Conservation (phyloP, 1,284 basidiomycete species). For the Irpex sp. region DNA sequence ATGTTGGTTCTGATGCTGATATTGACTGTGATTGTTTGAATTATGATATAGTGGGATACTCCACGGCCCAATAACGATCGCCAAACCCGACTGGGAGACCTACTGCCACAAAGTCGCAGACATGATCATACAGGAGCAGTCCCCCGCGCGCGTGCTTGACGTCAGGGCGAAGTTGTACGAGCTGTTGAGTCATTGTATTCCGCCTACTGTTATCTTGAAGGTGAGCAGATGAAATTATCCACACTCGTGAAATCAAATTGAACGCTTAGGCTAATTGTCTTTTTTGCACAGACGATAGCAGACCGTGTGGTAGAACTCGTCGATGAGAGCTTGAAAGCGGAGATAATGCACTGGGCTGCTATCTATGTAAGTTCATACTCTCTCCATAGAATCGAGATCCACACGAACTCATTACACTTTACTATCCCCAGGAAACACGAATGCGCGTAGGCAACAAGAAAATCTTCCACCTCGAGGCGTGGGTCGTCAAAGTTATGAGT, state of each 20-base stretch:
- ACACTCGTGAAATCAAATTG: too few species aligned
- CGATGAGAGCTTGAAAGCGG: slow-evolving; percentile 83
- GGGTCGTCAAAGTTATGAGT: slow-evolving; percentile 84
- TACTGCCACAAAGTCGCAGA: slow-evolving; percentile 95
- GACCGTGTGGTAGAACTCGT: slow-evolving; percentile 83
- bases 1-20: too few species aligned
- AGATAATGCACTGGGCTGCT: slow-evolving; percentile 95
- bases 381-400: too few species aligned
- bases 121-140: slow-evolving; percentile 88
- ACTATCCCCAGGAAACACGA: slow-evolving; percentile 88
- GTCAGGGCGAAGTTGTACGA: slow-evolving; percentile 94
- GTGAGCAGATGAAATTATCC: slow-evolving; percentile 21
- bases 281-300: slow-evolving; percentile 76
- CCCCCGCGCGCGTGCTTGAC: slow-evolving; percentile 87
- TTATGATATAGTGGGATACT: slow-evolving; percentile 57
- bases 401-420: too few species aligned
- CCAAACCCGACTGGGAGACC: slow-evolving; percentile 99
- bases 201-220: slow-evolving; percentile 88
- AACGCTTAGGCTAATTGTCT: background rate
- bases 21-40: too few species aligned
- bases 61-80: slow-evolving; percentile 67
- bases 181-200: slow-evolving; percentile 94
- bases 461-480: slow-evolving; percentile 93
- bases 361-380: slow-evolving; percentile 89
- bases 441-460: slow-evolving; percentile 91